Base-by-base conservation (phyloP, 768 basidiomycete species). In the Russula virescens region DNA sequence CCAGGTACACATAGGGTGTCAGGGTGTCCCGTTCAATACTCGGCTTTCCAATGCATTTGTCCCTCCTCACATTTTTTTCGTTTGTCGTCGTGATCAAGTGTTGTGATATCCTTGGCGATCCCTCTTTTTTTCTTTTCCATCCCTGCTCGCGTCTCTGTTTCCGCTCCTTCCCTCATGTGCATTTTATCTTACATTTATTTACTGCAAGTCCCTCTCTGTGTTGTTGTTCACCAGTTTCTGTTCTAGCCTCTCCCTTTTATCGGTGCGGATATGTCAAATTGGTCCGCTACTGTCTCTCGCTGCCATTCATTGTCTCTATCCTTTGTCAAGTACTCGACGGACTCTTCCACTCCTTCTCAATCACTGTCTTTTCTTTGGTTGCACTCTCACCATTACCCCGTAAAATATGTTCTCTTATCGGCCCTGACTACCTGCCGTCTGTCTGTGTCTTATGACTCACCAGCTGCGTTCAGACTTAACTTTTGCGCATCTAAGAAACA, bases 131-230 rank as follows among this genome's bases (percentile, higher is more conserved):
- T 31, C 16, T 51, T 51, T n/a, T 13, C 38, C 25, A 18, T 42
- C 51, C 38, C 34, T 52, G 43, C 52, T 26, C 52, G 45, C 21
- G 10, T 48, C 25, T 35, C 28, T 34, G 28, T 16, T 55, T 43
- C 23, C 18, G 38, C 34, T 58, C 26, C 25, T 55, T 45, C 47
- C 38, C 63, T 51, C 63, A 55, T 56, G 54, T 42, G 55, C 63
- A 62, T 57, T 58, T 48, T 66, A 66, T 66, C 62, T 66, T 66
- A 65, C 64, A 45, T 52, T 58, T 66, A 66, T 66, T 66, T 66
- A 66, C 62, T 43, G 48, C 63, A 64, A 54, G 57, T 48, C 40
- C 55, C 21, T 55, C 40, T 62, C 21, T 55, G 35, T 57, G 42
- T 57, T 58, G 38, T 45, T 31, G 31, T n/a, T n/a, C n/a, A n/a